phyloP scores from a whole-genome alignment of 495 filamentous ascomycete species.

The Penicillium soppii region DNA sequence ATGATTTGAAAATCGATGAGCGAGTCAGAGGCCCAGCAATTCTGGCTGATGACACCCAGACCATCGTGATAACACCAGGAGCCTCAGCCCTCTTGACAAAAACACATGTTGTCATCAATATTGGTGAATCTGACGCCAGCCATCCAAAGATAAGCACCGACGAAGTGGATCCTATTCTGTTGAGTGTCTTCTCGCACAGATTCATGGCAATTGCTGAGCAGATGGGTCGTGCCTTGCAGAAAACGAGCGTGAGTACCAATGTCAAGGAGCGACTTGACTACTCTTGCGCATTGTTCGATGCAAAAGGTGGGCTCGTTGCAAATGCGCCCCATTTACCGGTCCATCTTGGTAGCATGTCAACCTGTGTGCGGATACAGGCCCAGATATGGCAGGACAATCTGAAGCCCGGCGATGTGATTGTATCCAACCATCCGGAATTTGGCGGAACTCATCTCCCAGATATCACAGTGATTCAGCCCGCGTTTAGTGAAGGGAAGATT shows the following conservation, averaged over 20 bases:
- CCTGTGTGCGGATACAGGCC: conserved; percentile 60
- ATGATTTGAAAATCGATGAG: conserved; percentile 68
- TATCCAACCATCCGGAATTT: conserved; percentile 91
- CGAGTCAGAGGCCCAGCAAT: conserved; percentile 81
- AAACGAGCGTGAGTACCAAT: conserved; percentile 40
- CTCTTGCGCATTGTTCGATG: conserved; percentile 41
- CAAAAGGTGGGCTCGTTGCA: conserved; percentile 41
- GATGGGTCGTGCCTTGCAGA: conserved; percentile 44
- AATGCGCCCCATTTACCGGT: conserved; percentile 89
- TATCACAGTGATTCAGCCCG: conserved; percentile 84
- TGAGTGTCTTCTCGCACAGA: conserved; percentile 59
- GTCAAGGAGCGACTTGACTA: conserved; percentile 48
- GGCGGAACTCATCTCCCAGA: conserved; percentile 88
- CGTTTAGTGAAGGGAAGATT: conserved; percentile 68
- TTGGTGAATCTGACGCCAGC: conserved; percentile 35
- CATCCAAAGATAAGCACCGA: conserved; percentile 38
- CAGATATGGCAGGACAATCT: conserved; percentile 81
- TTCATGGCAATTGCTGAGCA: conserved; percentile 47
- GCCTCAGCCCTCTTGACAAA: conserved; percentile 46
- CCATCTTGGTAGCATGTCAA: conserved; percentile 87
- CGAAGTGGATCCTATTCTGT: conserved; percentile 68
- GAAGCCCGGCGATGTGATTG: conserved; percentile 86
- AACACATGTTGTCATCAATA: conserved; percentile 32
- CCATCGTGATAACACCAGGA: conserved; percentile 83
- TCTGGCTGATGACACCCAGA: conserved; percentile 88